A percentile compares a stretch with the other conserved stretches of the same genome.
phyloP scores from a whole-genome alignment of 23 red algal genomes.

The Pyropia yezoensis region DNA sequence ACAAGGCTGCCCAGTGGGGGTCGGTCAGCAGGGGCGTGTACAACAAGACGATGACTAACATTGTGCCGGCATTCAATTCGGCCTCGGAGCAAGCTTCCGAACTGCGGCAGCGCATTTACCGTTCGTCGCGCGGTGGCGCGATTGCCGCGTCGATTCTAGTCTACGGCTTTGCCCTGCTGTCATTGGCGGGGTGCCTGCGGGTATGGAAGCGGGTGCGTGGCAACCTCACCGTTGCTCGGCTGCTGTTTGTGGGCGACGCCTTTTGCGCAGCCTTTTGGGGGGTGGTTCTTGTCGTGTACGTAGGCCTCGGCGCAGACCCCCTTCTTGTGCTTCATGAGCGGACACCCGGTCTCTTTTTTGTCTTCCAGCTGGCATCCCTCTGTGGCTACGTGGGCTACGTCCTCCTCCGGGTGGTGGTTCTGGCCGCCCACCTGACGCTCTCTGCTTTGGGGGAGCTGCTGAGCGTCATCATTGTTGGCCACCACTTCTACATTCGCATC shows the following conservation, averaged over 20 bases:
- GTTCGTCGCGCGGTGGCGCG: conserved; percentile 41
- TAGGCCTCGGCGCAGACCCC: conserved; percentile 51
- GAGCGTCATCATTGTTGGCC: conserved; percentile 49
- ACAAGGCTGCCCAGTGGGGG: conserved; percentile 49
- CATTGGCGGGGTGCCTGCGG: conserved; percentile 10
- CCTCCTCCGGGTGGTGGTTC: conserved; percentile 50
- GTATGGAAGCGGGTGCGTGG: conserved; percentile 41
- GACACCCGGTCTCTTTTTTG: conserved; percentile 39
- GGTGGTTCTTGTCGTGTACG: conserved; percentile 39
- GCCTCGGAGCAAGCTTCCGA: conserved; percentile 28
- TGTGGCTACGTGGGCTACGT: conserved; percentile 55
- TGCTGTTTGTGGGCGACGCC: conserved; percentile 54
- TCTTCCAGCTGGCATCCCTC: conserved; percentile 61
- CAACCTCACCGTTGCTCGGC: conserved; percentile 41
- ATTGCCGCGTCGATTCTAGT: conserved; percentile 41
- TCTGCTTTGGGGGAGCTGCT: conserved; percentile 58
- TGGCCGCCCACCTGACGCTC: conserved; percentile 63
- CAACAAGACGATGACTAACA: conserved; percentile 49
- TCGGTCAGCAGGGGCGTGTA: conserved; percentile 46
- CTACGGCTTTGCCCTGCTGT: conserved; percentile 36
- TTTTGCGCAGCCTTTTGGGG: conserved; percentile 64
- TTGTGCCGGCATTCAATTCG: conserved; percentile 36
- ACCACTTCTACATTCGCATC: conserved; percentile 70
- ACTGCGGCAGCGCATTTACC: conserved; percentile 24
- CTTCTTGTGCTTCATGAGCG: conserved; percentile 43